A percentile compares a stretch with the other conserved stretches of the same genome.
These are phyloP conservation scores for Pseudoneurospora amorphoporcata DNA, from an alignment of 495 filamentous ascomycete species.

Conservation along the genomic window DNA sequence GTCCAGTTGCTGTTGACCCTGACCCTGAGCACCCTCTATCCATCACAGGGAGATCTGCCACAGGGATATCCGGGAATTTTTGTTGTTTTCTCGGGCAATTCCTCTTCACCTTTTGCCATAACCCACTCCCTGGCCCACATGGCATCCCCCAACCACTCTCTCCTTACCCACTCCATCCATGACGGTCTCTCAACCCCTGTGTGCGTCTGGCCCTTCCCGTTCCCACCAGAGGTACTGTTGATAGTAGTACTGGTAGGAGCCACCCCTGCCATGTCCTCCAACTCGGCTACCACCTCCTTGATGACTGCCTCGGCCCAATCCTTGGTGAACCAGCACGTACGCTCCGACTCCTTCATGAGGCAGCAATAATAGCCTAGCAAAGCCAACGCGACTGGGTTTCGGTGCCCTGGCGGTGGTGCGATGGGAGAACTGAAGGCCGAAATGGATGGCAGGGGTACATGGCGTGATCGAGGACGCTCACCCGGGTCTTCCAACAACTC, in stretches of 20 bases:
- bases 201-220: neutral
- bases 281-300: constrained; percentile 2
- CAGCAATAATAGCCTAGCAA: constrained; percentile 19
- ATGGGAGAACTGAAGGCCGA: neutral
- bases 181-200: neutral
- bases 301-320: constrained; percentile 16
- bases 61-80: neutral
- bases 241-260: neutral
- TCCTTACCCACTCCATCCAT: neutral
- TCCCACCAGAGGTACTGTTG: no score
- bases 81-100: neutral
- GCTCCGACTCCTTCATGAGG: constrained; percentile 14
- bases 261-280: neutral
- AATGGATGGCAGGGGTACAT: neutral
- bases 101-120: neutral
- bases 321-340: constrained; percentile 16
- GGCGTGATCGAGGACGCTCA: neutral
- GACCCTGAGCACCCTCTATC: neutral
- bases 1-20: neutral
- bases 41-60: neutral
- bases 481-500: constrained; percentile 1
- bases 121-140: neutral
- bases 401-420: neutral
- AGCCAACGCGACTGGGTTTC: constrained; percentile 14
- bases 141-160: neutral